phyloP scores from a whole-genome alignment of 306 rosid genomes.

The Vicia villosa region DNA sequence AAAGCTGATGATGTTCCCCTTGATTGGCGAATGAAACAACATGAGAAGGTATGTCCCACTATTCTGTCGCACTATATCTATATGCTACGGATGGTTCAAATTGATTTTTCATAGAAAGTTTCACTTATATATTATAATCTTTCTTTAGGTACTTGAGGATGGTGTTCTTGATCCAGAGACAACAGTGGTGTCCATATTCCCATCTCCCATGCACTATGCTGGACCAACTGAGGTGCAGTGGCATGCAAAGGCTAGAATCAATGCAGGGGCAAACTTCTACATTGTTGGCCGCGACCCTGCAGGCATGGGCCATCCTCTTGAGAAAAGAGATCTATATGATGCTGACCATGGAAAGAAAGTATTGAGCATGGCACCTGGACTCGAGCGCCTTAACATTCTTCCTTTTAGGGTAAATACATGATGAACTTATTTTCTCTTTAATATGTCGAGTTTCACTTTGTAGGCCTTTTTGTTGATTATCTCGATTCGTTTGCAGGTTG shows the following conservation, averaged over 20 bases:
- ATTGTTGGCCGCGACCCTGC: slow-evolving; percentile 99
- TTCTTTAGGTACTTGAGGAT: slow-evolving; percentile 88
- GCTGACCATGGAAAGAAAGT: slow-evolving; percentile 99
- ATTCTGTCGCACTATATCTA: background rate
- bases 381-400: slow-evolving; percentile 93
- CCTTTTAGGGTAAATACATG: slow-evolving; percentile 83
- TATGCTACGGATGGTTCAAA: background rate
- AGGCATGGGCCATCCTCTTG: slow-evolving; percentile 94
- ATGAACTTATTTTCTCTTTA: background rate
- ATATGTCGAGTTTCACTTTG: background rate
- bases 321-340: slow-evolving; percentile 89
- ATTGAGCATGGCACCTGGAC: slow-evolving; percentile 98
- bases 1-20: slow-evolving; percentile 99
- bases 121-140: background rate
- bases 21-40: slow-evolving; percentile 95
- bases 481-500: slow-evolving; percentile 64
- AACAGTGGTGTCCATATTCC: slow-evolving; percentile 96
- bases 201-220: slow-evolving; percentile 99
- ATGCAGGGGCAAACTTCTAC: slow-evolving; percentile 98
- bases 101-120: background rate
- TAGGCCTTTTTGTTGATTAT: slow-evolving; percentile 26
- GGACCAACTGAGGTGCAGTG: slow-evolving; percentile 99
- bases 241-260: slow-evolving; percentile 99
- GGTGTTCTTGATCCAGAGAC: slow-evolving; percentile 99
- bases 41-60: slow-evolving; percentile 68